Base-by-base conservation (phyloP, 352 stramenopile species). In the Peronospora destructor region DNA sequence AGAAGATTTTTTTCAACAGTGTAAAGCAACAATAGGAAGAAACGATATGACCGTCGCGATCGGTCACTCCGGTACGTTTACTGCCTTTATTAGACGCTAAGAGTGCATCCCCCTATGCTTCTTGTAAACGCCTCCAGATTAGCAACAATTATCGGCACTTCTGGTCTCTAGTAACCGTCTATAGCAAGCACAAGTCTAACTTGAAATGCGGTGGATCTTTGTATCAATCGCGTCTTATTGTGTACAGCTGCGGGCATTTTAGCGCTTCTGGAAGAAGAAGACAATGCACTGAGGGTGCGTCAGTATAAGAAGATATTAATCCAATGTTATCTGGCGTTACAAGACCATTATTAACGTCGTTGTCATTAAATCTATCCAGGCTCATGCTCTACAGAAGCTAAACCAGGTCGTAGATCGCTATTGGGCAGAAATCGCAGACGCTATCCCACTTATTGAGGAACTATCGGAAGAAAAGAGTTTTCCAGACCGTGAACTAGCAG, bases 401-500 rank as follows among this genome's bases (percentile, higher is more conserved):
- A 83, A 94, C 61, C 70, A 81, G 38, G 81, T 97, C 23, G 89
- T 98, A 37, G 93, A 98, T 66, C 67, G 88, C 45, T 93, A 95
- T 67, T 98, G 93, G 93, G 82, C 91, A 6, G 92, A 98, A 65
- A 95, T 97, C 45, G 80, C 88, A 17, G 84, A 96, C 40, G 84
- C 84, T 38, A 84, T 98, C 26, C 78, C 88, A 21, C 57, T 94
- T 17, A 97, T 98, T 34, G 93, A 98, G 65, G 89, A 76, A 37
- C 71, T 98, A n/a, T 93, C 84, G 38, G 93, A 98, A 61, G 86
- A 97, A 54, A 83, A 94, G 28, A 60, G 64, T n/a, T 98, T 97
- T 59, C 69, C 84, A 33, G 71, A 94, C 39, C 81, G 80, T 33
- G 84, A 97, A 42, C 72, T 98, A 33, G 93, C 93, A 10, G 92